Conservation (phyloP, 495 filamentous ascomycete genomes). For the Rostrohypoxylon terebratum region DNA sequence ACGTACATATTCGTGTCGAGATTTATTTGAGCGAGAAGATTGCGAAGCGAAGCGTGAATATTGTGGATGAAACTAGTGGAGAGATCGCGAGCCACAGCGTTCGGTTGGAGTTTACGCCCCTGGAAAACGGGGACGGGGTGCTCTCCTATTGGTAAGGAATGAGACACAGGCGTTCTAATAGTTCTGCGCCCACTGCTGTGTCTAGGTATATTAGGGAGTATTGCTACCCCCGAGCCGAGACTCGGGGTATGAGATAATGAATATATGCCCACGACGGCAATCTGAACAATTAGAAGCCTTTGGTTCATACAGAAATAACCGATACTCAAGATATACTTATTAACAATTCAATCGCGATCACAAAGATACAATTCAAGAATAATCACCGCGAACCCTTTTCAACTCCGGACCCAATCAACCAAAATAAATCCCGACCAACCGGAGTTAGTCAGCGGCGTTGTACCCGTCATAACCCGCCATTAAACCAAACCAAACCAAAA, state of each 20-base stretch:
- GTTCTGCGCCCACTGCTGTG: conserved; percentile 7
- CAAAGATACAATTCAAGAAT: neutral
- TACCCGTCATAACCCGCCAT: neutral
- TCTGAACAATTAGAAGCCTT: neutral
- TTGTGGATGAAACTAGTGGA: neutral
- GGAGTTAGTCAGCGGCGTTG: neutral
- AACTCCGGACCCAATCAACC: neutral
- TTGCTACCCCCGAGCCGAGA: neutral
- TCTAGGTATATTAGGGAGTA: neutral
- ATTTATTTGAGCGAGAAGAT: neutral
- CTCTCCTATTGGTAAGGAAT: neutral
- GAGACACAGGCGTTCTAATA: neutral
- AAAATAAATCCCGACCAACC: neutral
- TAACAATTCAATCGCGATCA: conserved; percentile 25
- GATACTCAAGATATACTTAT: conserved; percentile 8
- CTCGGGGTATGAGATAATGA: neutral
- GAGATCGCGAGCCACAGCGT: neutral
- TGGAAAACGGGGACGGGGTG: neutral
- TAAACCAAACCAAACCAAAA: too few relatives aligned
- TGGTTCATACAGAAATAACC: neutral
- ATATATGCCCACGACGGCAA: conserved; percentile 10
- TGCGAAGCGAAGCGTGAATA: neutral
- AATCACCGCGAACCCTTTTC: neutral
- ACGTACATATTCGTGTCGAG: neutral
- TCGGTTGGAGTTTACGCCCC: neutral